Conservation (phyloP, 2,329 filamentous ascomycete genomes). For the Botrytis deweyae region DNA sequence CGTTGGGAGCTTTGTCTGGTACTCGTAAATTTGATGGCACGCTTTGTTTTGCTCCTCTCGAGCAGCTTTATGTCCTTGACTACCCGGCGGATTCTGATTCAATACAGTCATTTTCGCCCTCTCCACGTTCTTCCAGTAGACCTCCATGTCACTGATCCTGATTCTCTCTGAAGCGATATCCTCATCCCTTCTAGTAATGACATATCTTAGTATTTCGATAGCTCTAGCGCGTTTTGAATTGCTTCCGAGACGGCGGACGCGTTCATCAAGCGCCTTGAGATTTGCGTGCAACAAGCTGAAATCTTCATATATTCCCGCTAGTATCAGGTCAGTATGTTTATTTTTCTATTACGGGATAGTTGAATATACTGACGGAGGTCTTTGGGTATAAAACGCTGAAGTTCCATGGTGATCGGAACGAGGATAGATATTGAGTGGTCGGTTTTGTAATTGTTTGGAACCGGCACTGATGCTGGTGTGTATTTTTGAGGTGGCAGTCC, state of each 20-base stretch:
- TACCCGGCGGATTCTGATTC: no score
- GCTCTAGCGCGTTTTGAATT: no score
- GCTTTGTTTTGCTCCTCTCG: no score
- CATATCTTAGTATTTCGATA: no score
- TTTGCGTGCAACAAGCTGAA: fast-evolving
- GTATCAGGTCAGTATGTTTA: background rate
- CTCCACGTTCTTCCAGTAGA: no score
- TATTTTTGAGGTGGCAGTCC: background rate
- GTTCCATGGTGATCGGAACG: background rate
- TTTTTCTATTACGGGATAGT: background rate
- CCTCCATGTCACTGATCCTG: no score
- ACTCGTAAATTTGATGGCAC: no score
- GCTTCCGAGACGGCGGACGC: background rate
- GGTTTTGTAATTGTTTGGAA: background rate
- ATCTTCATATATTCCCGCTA: background rate
- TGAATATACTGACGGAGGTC: background rate
- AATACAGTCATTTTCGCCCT: no score
- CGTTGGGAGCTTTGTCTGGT: no score
- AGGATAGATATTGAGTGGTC: background rate
- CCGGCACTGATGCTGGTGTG: background rate
- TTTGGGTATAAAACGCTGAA: background rate
- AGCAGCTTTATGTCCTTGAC: no score
- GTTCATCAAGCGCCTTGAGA: background rate
- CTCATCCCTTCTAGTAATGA: no score
- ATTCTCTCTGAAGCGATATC: no score